Base-by-base conservation (phyloP, 257 asterid species). In the Penstemon eatonii region DNA sequence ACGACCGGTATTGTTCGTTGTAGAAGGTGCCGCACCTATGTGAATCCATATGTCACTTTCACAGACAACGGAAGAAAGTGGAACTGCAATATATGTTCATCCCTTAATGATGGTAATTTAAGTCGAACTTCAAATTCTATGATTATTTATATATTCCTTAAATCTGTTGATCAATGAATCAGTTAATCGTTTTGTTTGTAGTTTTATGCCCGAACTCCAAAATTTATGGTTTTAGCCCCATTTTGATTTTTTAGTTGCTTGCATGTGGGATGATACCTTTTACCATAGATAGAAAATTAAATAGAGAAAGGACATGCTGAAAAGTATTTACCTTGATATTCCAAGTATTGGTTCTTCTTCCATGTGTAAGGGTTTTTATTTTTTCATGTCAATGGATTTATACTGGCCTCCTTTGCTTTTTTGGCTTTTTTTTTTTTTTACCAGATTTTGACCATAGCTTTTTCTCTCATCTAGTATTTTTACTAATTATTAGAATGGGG, bases 71-170 rank as follows among this genome's bases (percentile, higher is more conserved):
- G 96, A 70, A 85, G 91, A 77, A 86, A 82, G 81, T 91, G 97
- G 97, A 84, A 79, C 66, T 91, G 97, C 84, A 91, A 91, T 74
- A 87, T 91, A 56, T 89, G 97, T 73, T 79, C 92, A 41, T 75
- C 80, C 66, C 85, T 81, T 58, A 91, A 91, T 78, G 89, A 91
- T 63, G 98, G 96, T 89, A 75, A 68, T 68, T 49, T 73, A 58
- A 36, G 57, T 40, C 38, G 5, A 59, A 52, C 47, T 76, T 51
- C 50, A 5, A 58, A 58, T 60, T 61, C 66, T 62, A 42, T 49
- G 49, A 56, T 42, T 37, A 39, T 59, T 58, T 37, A 65, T 52
- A 44, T 8, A 5, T 41, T 56, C 38, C 2, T 25, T 25, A 25
- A 25, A 25, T 25, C 33, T 25, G 33, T 25, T 2, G 33, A 25